Conservation (phyloP, 371 early-diverging fungal species). For the Rhizopus delemar region DNA sequence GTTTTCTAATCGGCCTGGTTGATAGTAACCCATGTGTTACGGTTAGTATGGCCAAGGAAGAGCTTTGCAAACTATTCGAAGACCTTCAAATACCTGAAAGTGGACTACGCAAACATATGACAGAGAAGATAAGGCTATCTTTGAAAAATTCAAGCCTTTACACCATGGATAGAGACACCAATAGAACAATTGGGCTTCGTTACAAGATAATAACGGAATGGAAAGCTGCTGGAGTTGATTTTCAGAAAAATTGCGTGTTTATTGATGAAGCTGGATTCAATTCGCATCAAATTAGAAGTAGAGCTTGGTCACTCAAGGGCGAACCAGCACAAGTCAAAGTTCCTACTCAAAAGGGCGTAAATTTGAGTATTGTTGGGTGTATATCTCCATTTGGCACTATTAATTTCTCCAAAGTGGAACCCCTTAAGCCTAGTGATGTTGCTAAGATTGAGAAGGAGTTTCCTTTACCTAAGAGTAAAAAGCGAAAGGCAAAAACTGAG, state of each 20-base stretch:
- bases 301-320: constrained; percentile 9
- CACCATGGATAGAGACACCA: constrained; percentile 1
- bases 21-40: constrained; percentile 9
- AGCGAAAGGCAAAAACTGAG: too few species aligned
- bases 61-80: constrained; percentile 7
- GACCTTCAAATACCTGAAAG: constrained; percentile 10
- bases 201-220: constrained; percentile 8
- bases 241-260: neutral
- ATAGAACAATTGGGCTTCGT: neutral
- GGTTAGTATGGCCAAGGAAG: constrained; percentile 7
- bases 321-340: neutral
- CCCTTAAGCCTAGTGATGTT: constrained; percentile 6
- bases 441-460: neutral
- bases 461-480: too few species aligned
- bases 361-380: constrained; percentile 10
- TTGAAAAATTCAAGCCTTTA: neutral
- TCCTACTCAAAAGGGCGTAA: constrained; percentile 5
- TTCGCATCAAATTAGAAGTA: constrained; percentile 9
- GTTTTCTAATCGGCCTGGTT: neutral
- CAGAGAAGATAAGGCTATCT: constrained; percentile 5
- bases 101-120: constrained; percentile 9
- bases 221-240: constrained; percentile 7
- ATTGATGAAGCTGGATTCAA: neutral
- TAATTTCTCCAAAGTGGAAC: neutral
- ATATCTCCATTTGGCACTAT: constrained; percentile 8